Base-by-base conservation (phyloP, 2,329 filamentous ascomycete species). In the Penicillium verrucosum region DNA sequence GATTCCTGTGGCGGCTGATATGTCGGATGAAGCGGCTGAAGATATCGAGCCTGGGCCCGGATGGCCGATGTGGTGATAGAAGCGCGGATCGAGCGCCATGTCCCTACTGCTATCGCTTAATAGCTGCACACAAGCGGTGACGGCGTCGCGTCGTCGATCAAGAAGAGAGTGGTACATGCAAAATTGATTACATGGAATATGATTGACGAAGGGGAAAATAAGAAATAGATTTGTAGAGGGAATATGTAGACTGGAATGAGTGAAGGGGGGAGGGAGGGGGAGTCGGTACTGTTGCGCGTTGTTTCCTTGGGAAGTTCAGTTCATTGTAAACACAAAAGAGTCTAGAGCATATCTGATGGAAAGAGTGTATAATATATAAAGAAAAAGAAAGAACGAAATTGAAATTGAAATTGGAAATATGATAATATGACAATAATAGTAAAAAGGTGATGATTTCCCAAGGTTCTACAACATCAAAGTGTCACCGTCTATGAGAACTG, bases 151-250 rank as follows among this genome's bases (percentile, higher is more conserved):
- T 62, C 74, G 72, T 60, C 75, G 73, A 54, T 65, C 65, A 45
- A 73, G 54, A 45, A 75, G 64, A 56, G 70, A 60, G 60, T 70
- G 65, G 73, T 75, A 77, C 75, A 77, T 77, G 73, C 73, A 73
- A 67, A 12, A 59, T 44, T 52, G 60, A 62, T 29, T n/a, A 65
- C 60, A 60, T 46, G 3, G 2, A 34, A 45, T 23, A 9, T 14
- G 21, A 34, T 25, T 58, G 55, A 49, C 52, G 56, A 58, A 58
- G 42, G 55, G 44, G 36, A 57, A 50, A 58, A 58, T 27, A 23
- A 54, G 44, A 53, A 27, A 51, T 34, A 49, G 41, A 38, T 34
- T 50, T 45, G 36, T 27, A 36, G 36, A 42, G 43, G 48, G 43
- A 40, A 30, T 44, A 44, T 50, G 55, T 54, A 50, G 60, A 51